phyloP scores from a whole-genome alignment of 116 monocot genomes.

The Iris pallida region DNA sequence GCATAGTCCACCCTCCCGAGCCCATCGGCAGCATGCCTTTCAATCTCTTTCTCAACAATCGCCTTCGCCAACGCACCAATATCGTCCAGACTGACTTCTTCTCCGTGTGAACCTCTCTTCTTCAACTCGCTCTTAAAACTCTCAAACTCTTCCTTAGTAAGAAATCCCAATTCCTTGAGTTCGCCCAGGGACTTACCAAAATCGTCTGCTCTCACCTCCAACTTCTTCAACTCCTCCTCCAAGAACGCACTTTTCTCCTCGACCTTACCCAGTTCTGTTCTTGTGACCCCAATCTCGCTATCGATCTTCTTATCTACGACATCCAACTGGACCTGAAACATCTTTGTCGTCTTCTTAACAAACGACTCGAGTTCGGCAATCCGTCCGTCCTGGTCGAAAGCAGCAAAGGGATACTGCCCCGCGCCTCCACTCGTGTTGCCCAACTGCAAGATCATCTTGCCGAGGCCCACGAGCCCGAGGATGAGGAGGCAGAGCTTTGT shows the following conservation, averaged over 20 bases:
- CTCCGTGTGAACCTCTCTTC: constrained; percentile 9
- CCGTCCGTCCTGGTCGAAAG: constrained; percentile 46
- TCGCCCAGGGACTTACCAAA: constrained; percentile 42
- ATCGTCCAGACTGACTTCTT: constrained; percentile 46
- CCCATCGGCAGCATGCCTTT: constrained; percentile 91
- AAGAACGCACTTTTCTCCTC: constrained; percentile 36
- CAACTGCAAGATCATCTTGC: constrained; percentile 48
- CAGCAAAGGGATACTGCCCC: constrained; percentile 14
- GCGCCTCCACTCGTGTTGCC: constrained; percentile 5
- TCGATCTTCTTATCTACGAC: constrained; percentile 49
- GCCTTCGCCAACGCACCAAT: constrained; percentile 52
- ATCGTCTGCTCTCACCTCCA: constrained; percentile 36
- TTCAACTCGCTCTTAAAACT: constrained; percentile 34
- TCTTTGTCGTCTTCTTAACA: constrained; percentile 43
- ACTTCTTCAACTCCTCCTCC: constrained; percentile 45
- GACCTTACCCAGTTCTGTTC: constrained; percentile 24
- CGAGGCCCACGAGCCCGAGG: constrained; percentile 43
- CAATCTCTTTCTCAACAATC: constrained; percentile 71
- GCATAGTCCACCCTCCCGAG: constrained; percentile 88
- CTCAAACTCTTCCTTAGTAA: constrained; percentile 62
- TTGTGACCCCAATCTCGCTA: constrained; percentile 26
- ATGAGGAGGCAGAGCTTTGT: constrained; percentile 53
- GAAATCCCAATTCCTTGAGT: constrained; percentile 32
- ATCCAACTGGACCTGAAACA: constrained; percentile 74
- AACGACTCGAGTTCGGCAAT: constrained; percentile 58